phyloP scores from a whole-genome alignment of 495 filamentous ascomycete genomes.

The Penicillium flavigenum region DNA sequence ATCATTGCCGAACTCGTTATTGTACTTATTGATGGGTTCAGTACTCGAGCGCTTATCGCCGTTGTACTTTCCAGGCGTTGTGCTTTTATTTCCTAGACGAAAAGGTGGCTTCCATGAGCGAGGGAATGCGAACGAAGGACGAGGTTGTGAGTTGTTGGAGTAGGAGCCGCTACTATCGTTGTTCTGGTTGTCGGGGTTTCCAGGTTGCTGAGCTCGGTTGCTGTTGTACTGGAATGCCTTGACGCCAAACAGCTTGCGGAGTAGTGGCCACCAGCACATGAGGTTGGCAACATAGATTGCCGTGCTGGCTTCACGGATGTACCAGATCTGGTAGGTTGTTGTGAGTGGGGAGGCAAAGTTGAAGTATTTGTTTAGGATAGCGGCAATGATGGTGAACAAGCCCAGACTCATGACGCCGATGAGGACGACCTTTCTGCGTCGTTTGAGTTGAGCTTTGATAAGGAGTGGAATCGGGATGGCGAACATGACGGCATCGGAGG shows the following conservation, averaged over 20 bases:
- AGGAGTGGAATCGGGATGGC: constrained; percentile 60
- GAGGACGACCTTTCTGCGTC: constrained; percentile 53
- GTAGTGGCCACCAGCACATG: constrained; percentile 60
- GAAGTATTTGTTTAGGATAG: constrained; percentile 65
- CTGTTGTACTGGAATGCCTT: constrained; percentile 35
- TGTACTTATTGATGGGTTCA: constrained; percentile 24
- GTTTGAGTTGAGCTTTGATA: constrained; percentile 52
- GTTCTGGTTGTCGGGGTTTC: constrained; percentile 21
- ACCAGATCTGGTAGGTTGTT: constrained; percentile 58
- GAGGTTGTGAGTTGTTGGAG: constrained; percentile 18
- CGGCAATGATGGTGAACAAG: constrained; percentile 61
- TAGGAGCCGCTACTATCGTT: constrained; percentile 15
- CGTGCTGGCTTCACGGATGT: constrained; percentile 62
- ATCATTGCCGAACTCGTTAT: constrained; percentile 17
- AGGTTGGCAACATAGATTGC: constrained; percentile 64
- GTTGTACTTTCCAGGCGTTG: neutral
- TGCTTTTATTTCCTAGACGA: constrained; percentile 8
- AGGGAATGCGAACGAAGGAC: constrained; percentile 25
- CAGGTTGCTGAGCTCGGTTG: constrained; percentile 25
- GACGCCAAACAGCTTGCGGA: constrained; percentile 52
- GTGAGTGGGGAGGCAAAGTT: constrained; percentile 57
- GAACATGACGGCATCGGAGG: constrained; percentile 63
- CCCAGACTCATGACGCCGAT: constrained; percentile 53
- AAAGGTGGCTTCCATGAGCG: constrained; percentile 12
- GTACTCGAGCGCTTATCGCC: constrained; percentile 20